These are phyloP conservation scores for Tulasnella sp. DNA, from an alignment of 768 basidiomycete species.

Conservation along the genomic window DNA sequence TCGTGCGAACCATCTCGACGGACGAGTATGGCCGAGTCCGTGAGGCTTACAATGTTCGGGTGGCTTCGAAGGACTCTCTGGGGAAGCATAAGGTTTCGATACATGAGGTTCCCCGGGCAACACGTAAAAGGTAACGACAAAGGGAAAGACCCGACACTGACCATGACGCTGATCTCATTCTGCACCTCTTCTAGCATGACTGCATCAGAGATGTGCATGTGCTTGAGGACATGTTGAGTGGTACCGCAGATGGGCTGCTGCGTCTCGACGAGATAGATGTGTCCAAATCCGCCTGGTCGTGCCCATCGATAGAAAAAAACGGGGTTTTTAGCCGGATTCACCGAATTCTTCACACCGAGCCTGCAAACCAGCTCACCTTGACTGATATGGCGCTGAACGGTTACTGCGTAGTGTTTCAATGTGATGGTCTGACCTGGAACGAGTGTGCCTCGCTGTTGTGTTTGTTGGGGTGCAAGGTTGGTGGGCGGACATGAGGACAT, in stretches of 20 bases:
- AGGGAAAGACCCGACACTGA: too few species aligned
- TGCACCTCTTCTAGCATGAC: slow-evolving; percentile 84
- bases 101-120: slow-evolving; percentile 3
- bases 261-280: slow-evolving; percentile 91
- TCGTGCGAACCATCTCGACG: slow-evolving; percentile 78
- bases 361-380: slow-evolving; percentile 55
- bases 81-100: slow-evolving; percentile 12
- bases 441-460: slow-evolving; percentile 29
- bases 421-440: slow-evolving; percentile 69
- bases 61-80: slow-evolving; percentile 86
- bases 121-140: not conserved
- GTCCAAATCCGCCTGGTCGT: slow-evolving; percentile 74
- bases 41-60: slow-evolving; percentile 90
- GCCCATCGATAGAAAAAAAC: not conserved
- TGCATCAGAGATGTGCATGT: slow-evolving; percentile 86
- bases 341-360: slow-evolving; percentile 3
- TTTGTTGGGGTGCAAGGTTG: slow-evolving; percentile 14
- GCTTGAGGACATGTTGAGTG: slow-evolving; percentile 92
- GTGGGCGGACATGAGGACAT: slow-evolving; percentile 1
- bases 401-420: slow-evolving; percentile 84
- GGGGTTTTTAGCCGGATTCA: not conserved
- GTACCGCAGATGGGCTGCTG: slow-evolving; percentile 79
- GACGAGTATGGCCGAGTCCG: slow-evolving; percentile 86
- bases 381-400: slow-evolving; percentile 88
- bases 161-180: slow-evolving; percentile 99